Conservation (phyloP, 2,329 filamentous ascomycete species). For the Simplicillium sp. region DNA sequence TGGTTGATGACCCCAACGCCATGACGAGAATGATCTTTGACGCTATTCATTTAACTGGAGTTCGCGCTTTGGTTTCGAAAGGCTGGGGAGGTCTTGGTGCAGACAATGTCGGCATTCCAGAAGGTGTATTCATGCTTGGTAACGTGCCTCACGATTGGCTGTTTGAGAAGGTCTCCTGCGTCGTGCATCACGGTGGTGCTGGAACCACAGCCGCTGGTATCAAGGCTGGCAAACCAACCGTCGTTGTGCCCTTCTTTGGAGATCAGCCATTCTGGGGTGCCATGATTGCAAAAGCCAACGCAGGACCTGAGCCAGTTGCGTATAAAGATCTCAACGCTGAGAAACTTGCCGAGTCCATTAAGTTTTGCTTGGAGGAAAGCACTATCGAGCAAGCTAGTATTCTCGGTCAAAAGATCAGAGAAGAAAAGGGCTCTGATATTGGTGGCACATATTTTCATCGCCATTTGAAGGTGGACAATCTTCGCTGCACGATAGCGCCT, state of each 20-base stretch:
- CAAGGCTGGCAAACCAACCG: conserved; percentile 66
- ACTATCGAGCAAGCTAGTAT: conserved; percentile 46
- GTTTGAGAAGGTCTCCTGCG: conserved; percentile 69
- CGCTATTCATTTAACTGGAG: conserved; percentile 54
- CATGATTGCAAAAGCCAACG: conserved; percentile 64
- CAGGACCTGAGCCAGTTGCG: conserved; percentile 61
- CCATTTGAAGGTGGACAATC: conserved; percentile 54
- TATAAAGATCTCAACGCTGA: conserved; percentile 58
- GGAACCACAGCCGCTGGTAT: conserved; percentile 86
- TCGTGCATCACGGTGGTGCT: conserved; percentile 82
- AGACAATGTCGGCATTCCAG: conserved; percentile 58
- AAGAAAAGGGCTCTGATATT: conserved; percentile 54
- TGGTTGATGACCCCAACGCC: conserved; percentile 64
- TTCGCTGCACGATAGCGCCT: conserved; percentile 63
- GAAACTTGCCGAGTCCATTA: conserved; percentile 56
- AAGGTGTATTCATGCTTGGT: conserved; percentile 73
- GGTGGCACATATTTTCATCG: conserved; percentile 62
- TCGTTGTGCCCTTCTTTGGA: conserved; percentile 80
- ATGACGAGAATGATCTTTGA: conserved; percentile 66
- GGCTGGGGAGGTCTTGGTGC: conserved; percentile 81
- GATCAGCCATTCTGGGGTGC: conserved; percentile 79
- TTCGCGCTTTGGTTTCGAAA: conserved; percentile 75
- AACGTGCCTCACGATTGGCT: conserved; percentile 87
- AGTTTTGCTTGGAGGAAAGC: conserved; percentile 47
- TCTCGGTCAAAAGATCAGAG: conserved; percentile 54